Evolutionary conservation across 768 basidiomycete genomes (phyloP).

Genomic region (Hygrocybe punicea): DNA sequence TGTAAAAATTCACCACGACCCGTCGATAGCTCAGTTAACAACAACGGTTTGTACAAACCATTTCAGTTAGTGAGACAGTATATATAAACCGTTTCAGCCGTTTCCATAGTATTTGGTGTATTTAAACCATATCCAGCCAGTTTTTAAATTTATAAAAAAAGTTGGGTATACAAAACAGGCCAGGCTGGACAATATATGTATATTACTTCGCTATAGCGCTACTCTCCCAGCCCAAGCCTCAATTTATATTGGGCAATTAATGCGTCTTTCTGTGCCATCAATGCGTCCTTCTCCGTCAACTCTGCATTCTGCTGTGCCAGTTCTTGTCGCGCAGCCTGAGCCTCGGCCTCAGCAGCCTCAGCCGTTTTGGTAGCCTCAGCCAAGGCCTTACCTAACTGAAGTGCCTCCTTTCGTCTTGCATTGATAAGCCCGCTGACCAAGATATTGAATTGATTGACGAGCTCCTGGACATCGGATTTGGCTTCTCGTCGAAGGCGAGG

Average conservation of each 20-base stretch:
- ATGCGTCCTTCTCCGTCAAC: neutral
- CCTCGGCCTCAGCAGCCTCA: neutral
- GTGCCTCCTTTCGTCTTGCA: neutral
- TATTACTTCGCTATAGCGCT: too few relatives aligned
- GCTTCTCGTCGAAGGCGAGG: conserved; percentile 1
- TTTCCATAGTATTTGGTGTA: too few relatives aligned
- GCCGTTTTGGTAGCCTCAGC: neutral
- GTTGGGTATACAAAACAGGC: neutral
- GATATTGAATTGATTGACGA: conserved; percentile 2
- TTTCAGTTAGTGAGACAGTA: neutral
- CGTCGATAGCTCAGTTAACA: neutral
- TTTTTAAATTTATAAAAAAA: neutral
- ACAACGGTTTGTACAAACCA: neutral
- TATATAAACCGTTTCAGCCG: too few relatives aligned
- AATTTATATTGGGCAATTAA: too few relatives aligned
- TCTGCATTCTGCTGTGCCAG: neutral
- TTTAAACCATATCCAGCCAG: neutral
- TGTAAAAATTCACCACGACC: neutral
- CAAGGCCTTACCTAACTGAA: neutral
- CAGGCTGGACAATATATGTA: too few relatives aligned
- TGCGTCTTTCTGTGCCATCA: too few relatives aligned
- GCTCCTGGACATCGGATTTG: neutral
- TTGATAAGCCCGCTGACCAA: neutral
- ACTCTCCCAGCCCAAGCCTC: too few relatives aligned
- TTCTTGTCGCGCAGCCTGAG: neutral